Conservation (phyloP, 305 asterid genomes). For the Fraxinus ornus region DNA sequence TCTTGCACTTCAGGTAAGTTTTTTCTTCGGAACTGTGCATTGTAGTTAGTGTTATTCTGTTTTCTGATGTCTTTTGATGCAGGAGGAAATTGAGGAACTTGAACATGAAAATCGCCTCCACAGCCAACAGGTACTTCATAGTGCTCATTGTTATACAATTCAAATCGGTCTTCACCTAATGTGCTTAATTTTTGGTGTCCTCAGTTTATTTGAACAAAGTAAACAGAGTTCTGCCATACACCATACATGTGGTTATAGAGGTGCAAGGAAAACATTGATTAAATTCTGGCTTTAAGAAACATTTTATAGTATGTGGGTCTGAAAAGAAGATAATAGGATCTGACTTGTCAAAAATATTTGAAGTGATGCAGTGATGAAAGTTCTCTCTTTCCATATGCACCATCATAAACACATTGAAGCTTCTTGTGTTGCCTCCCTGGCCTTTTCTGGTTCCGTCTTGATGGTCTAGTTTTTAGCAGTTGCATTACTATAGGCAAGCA, state of each 20-base stretch:
- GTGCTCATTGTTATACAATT: constrained; percentile 18
- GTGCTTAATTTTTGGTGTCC: neutral
- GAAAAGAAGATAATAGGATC: neutral
- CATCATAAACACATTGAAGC: neutral
- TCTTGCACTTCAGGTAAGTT: constrained; percentile 90
- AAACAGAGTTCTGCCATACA: neutral
- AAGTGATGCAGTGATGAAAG: neutral
- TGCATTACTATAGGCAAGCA: neutral
- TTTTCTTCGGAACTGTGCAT: neutral
- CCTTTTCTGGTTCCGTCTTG: neutral
- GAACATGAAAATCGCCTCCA: constrained; percentile 97
- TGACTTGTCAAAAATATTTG: neutral
- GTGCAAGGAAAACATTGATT: neutral
- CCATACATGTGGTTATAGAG: neutral
- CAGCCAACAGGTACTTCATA: constrained; percentile 74
- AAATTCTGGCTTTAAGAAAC: neutral
- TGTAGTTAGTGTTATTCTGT: neutral
- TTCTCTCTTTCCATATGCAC: neutral
- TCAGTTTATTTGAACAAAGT: neutral
- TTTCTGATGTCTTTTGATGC: constrained; percentile 32
- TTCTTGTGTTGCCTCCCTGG: neutral
- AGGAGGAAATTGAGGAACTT: constrained; percentile 99
- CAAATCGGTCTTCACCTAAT: constrained; percentile 11
- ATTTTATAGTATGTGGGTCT: neutral
- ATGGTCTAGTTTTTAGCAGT: neutral